These are phyloP conservation scores for Areca catechu DNA, from an alignment of 176 grass and related monocot species.

Conservation along the genomic window DNA sequence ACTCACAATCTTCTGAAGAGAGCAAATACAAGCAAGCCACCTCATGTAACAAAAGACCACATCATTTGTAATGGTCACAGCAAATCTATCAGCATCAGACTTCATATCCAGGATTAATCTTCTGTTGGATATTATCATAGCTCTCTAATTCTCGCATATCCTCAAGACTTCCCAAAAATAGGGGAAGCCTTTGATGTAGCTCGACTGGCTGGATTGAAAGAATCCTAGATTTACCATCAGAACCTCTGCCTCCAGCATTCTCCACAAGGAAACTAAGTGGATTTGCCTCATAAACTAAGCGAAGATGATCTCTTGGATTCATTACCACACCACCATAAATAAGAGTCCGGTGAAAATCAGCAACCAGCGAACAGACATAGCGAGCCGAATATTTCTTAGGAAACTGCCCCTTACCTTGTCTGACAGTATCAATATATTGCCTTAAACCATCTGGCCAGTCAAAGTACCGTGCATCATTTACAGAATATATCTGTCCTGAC, in stretches of 20 bases:
- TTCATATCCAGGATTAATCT: conserved; percentile 86
- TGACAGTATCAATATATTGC: conserved; percentile 76
- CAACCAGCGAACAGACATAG: conserved; percentile 82
- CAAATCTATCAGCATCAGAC: conserved; percentile 25
- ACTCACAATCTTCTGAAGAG: no score
- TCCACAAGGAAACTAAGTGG: conserved; percentile 87
- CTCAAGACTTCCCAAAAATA: conserved; percentile 79
- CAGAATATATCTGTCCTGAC: conserved; percentile 93
- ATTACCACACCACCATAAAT: conserved; percentile 85
- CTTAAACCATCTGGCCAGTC: conserved; percentile 88
- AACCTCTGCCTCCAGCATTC: conserved; percentile 73
- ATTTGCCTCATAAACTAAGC: conserved; percentile 81
- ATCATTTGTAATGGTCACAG: no score
- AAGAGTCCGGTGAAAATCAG: conserved; percentile 77
- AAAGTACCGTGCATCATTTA: conserved; percentile 88
- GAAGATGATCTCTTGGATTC: conserved; percentile 94
- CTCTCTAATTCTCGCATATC: conserved; percentile 95
- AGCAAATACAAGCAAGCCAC: no score
- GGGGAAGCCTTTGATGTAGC: conserved; percentile 75
- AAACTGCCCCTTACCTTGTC: conserved; percentile 83
- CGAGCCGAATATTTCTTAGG: conserved; percentile 93
- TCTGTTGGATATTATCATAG: conserved; percentile 78
- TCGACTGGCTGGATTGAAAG: conserved; percentile 83
- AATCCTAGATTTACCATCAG: conserved; percentile 69
- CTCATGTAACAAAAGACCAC: no score